These are phyloP conservation scores for Hypholoma sublateritium DNA, from an alignment of 768 basidiomycete genomes.

Conservation along the genomic window DNA sequence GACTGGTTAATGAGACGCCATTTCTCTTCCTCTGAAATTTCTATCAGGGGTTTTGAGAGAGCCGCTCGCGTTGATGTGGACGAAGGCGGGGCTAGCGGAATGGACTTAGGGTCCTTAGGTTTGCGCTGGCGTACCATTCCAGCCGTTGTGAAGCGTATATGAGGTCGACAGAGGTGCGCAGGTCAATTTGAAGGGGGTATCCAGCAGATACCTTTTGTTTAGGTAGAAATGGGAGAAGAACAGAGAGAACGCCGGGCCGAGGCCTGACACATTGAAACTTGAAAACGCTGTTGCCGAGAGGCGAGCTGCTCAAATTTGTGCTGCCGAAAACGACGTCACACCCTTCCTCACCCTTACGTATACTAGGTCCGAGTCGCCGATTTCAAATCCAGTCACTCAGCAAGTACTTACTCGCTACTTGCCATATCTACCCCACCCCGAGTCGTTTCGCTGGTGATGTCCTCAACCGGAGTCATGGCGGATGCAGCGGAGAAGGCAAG, in stretches of 20 bases:
- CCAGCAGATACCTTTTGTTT: too few relatives aligned
- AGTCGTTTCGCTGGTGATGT: too few relatives aligned
- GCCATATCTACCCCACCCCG: too few relatives aligned
- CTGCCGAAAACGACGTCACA: slow-evolving; percentile 3
- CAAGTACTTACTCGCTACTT: too few relatives aligned
- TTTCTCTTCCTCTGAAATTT: slow-evolving; percentile 75
- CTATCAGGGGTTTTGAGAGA: slow-evolving; percentile 32
- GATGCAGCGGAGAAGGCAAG: slow-evolving; percentile 26
- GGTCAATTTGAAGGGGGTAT: too few relatives aligned
- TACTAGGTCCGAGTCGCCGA: too few relatives aligned
- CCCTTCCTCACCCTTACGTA: neutral
- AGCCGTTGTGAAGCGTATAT: too few relatives aligned
- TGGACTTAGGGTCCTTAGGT: slow-evolving; percentile 7
- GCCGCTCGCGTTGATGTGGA: neutral
- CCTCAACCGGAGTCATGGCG: slow-evolving; percentile 26
- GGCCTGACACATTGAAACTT: neutral
- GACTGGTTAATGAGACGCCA: slow-evolving; percentile 72
- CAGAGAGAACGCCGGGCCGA: neutral
- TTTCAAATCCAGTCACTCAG: too few relatives aligned
- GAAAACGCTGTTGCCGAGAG: neutral
- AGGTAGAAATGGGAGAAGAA: too few relatives aligned
- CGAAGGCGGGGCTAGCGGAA: slow-evolving; percentile 18
- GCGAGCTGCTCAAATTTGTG: neutral
- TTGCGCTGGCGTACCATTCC: slow-evolving; percentile 29
- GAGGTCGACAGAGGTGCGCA: too few relatives aligned